Conservation (phyloP, 352 stramenopile species). For the Phytophthora syringae region DNA sequence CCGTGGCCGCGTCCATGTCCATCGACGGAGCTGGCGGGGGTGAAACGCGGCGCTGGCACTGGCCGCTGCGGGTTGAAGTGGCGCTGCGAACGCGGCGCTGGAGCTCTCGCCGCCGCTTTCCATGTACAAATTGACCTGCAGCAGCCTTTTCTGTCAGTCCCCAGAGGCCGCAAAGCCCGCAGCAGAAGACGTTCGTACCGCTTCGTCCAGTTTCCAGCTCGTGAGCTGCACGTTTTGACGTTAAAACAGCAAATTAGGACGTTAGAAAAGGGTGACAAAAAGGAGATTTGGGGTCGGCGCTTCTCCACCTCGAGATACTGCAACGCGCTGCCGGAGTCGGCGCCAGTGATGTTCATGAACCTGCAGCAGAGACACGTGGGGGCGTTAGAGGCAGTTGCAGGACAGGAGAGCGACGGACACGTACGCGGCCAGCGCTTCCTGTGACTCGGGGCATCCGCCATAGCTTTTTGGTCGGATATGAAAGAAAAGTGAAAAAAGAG, state of each 20-base stretch:
- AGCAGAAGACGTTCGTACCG: slow-evolving; percentile 58
- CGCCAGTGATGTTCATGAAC: slow-evolving; percentile 89
- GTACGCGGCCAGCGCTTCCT: slow-evolving; percentile 59
- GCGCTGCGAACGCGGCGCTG: slow-evolving; percentile 19
- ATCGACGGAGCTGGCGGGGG: too few species aligned
- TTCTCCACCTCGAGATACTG: slow-evolving; percentile 76
- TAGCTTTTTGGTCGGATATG: neutral
- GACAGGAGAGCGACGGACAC: too few species aligned
- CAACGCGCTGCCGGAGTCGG: slow-evolving; percentile 62
- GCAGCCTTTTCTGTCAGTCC: too few species aligned
- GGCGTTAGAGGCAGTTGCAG: too few species aligned
- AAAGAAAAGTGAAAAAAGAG: neutral
- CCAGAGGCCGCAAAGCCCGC: too few species aligned
- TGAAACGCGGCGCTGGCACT: slow-evolving; percentile 7
- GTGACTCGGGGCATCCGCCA: slow-evolving; percentile 29
- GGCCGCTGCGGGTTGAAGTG: neutral
- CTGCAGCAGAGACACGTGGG: slow-evolving; percentile 38
- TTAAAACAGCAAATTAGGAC: slow-evolving; percentile 5
- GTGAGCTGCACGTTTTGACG: slow-evolving; percentile 51
- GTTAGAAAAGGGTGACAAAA: slow-evolving; percentile 17
- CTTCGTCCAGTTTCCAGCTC: slow-evolving; percentile 78
- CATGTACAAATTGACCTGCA: slow-evolving; percentile 85
- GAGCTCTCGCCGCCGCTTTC: slow-evolving; percentile 62
- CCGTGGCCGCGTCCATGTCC: slow-evolving; percentile 37
- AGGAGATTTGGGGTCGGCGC: too few species aligned